phyloP scores from a whole-genome alignment of 1,284 basidiomycete genomes.

The Naganishia sp. region DNA sequence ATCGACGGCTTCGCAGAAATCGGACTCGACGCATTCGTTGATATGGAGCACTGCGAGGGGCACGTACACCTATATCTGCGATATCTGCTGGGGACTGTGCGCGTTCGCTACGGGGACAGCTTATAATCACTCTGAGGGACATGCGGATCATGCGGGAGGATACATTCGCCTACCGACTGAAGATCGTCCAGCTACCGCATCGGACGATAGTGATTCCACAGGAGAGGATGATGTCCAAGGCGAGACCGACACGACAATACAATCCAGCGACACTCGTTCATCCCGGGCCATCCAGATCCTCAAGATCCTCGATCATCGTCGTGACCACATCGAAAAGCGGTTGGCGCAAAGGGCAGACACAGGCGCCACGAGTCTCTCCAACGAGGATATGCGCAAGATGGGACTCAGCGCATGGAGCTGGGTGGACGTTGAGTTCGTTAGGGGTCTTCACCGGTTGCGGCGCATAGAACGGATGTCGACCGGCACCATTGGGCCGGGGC shows the following conservation, averaged over 20 bases:
- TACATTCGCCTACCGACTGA: slow-evolving; percentile 23
- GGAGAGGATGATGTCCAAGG: slow-evolving; percentile 5
- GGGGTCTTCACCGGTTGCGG: slow-evolving; percentile 12
- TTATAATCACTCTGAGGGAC: slow-evolving; percentile 11
- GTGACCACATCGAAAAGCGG: slow-evolving; percentile 18
- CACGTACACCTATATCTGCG: slow-evolving; percentile 31
- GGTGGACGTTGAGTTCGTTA: slow-evolving; percentile 32
- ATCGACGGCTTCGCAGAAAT: background rate
- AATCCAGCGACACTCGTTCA: background rate
- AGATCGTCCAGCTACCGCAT: slow-evolving; percentile 1
- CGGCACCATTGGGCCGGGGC: slow-evolving; percentile 1
- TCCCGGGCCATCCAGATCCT: slow-evolving; percentile 5
- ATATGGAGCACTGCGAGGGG: slow-evolving; percentile 30
- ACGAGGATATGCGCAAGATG: slow-evolving; percentile 29
- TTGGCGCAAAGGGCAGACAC: slow-evolving; percentile 9
- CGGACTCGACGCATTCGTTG: background rate
- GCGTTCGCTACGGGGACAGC: slow-evolving; percentile 25
- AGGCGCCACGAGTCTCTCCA: slow-evolving; percentile 21
- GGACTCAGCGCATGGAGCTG: slow-evolving; percentile 32
- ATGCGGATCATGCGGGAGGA: background rate
- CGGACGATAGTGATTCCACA: background rate
- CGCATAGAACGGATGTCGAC: slow-evolving; percentile 8
- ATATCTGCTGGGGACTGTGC: slow-evolving; percentile 36
- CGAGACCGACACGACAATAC: background rate
- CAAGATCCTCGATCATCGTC: slow-evolving; percentile 26